phyloP scores from a whole-genome alignment of 108 stramenopile species.

The Discostella pseudostelligera region DNA sequence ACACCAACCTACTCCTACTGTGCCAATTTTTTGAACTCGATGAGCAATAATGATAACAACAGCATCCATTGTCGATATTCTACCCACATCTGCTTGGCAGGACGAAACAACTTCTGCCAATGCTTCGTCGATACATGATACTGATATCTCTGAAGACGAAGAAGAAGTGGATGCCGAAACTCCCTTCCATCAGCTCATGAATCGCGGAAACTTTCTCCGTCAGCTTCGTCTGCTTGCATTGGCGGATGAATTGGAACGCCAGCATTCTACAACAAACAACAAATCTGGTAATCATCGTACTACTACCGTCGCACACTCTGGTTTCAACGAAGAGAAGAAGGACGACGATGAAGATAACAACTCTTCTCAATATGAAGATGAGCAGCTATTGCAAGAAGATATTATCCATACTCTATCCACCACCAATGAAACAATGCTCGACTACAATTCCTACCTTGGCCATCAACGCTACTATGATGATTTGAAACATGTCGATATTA shows the following conservation, averaged over 20 bases:
- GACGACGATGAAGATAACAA: slow-evolving; percentile 2
- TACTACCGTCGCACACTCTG: not conserved
- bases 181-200: slow-evolving; percentile 32
- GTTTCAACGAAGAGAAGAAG: slow-evolving; percentile 12
- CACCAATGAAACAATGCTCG: slow-evolving; percentile 21
- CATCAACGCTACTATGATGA: slow-evolving; percentile 77
- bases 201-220: slow-evolving; percentile 24
- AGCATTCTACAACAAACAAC: not conserved
- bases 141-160: not conserved
- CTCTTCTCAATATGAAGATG: not conserved
- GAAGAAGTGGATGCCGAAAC: slow-evolving; percentile 12
- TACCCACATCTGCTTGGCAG: too few relatives aligned
- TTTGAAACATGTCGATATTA: slow-evolving; percentile 76
- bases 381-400: not conserved
- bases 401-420: not conserved
- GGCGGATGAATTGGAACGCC: slow-evolving; percentile 21
- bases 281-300: not conserved
- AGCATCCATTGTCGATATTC: too few relatives aligned
- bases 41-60: too few relatives aligned
- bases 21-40: too few relatives aligned
- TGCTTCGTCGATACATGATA: not conserved
- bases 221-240: slow-evolving; percentile 18
- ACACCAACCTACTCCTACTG: too few relatives aligned
- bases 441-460: slow-evolving; percentile 62
- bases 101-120: not conserved